A percentile compares a stretch with the other conserved stretches of the same genome.
These are phyloP conservation scores for Hypoxylon sp. DNA, from an alignment of 2,329 filamentous ascomycete species.

Conservation along the genomic window DNA sequence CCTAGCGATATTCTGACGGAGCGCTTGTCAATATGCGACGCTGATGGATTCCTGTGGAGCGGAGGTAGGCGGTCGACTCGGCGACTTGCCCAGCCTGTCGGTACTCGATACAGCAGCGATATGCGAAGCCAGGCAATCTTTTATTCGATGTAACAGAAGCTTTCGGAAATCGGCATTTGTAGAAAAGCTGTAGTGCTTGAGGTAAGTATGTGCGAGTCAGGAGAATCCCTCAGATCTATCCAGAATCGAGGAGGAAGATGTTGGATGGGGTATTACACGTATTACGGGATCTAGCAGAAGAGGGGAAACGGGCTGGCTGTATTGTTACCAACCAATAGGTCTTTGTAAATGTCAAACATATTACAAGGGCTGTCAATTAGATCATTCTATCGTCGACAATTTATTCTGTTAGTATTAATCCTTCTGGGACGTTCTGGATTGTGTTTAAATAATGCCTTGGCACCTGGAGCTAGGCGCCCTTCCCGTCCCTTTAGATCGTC, in stretches of 20 bases:
- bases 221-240: constrained; percentile 3
- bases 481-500: constrained; percentile 28
- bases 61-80: constrained; percentile 27
- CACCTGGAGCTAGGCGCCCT: constrained; percentile 16
- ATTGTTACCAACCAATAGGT: constrained; percentile 22
- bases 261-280: too few species aligned
- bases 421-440: constrained; percentile 31
- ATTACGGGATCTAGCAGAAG: constrained; percentile 19
- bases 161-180: constrained; percentile 31
- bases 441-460: constrained; percentile 15
- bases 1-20: constrained; percentile 3
- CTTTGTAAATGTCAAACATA: background rate
- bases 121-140: constrained; percentile 20
- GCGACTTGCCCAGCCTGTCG: constrained; percentile 25
- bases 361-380: constrained; percentile 22
- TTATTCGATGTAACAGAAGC: background rate
- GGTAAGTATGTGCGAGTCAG: background rate
- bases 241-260: too few species aligned
- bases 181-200: constrained; percentile 5
- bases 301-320: too few species aligned
- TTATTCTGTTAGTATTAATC: constrained; percentile 10
- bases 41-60: constrained; percentile 11
- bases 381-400: constrained; percentile 13
- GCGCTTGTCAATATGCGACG: constrained; percentile 16
- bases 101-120: constrained; percentile 33